phyloP scores from a whole-genome alignment of 495 filamentous ascomycete species.

The Venustampulla echinocandica region DNA sequence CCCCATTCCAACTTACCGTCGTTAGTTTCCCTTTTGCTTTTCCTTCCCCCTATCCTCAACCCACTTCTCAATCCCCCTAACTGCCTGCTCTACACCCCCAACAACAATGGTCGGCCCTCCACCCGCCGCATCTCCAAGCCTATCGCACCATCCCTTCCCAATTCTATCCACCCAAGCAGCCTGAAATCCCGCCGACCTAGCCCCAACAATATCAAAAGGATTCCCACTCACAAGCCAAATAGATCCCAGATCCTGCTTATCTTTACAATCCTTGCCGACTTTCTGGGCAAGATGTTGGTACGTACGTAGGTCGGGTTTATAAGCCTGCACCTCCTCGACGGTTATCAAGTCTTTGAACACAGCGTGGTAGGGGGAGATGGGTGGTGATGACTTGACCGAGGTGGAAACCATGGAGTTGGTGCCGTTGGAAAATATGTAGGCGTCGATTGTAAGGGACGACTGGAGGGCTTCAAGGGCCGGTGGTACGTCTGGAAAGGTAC shows the following conservation, averaged over 20 bases:
- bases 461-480: conserved; percentile 39
- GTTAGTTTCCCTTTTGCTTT: no score
- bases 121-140: conserved; percentile 31
- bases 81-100: conserved; percentile 40
- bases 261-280: conserved; percentile 28
- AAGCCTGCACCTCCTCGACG: conserved; percentile 51
- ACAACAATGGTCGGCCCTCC: conserved; percentile 39
- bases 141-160: conserved; percentile 41
- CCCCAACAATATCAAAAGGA: conserved; percentile 70
- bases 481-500: conserved; percentile 60
- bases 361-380: conserved; percentile 35
- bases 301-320: conserved; percentile 59
- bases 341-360: conserved; percentile 51
- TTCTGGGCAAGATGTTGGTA: conserved; percentile 53
- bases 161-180: conserved; percentile 47
- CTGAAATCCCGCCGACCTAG: conserved; percentile 43
- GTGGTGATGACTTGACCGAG: conserved; percentile 47
- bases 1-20: no score
- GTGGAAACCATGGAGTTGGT: conserved; percentile 53
- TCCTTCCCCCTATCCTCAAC: conserved; percentile 5
- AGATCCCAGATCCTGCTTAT: conserved; percentile 32
- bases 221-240: conserved; percentile 73
- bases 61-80: conserved; percentile 30
- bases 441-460: conserved; percentile 30
- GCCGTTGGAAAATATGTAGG: conserved; percentile 73